Base-by-base conservation (phyloP, 495 filamentous ascomycete genomes). In the Xylaria flabelliformis region DNA sequence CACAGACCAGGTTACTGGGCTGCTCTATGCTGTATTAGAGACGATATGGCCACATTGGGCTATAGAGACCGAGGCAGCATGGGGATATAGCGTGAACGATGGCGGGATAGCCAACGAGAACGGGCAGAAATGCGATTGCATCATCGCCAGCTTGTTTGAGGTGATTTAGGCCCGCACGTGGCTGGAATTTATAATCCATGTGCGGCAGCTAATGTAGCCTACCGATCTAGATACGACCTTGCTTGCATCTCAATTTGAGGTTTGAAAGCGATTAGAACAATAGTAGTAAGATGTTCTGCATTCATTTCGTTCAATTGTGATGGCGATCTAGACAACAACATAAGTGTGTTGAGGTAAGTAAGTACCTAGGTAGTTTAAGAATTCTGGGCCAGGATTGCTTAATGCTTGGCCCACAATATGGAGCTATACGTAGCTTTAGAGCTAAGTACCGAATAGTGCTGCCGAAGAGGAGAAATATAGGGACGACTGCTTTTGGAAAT, bases 121-220 rank as follows among this genome's bases (percentile, higher is more conserved):
- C 62, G 70, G 1, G 1, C 19, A 36, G 4, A 55, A 12, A 6
- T 44, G 51, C 51, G 59, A 72, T 72, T 51, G 70, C 70, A 72
- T 72, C 70, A 72, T 72, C 70, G 50, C 13, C 51, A 53, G 50
- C 42, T 26, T 7, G 21, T 4, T 42, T 72, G 62, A 72, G 63
- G 70, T 72, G 70, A 72, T 72, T 68, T 4, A 21, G 63, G 19
- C 51, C 26, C 34, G 62, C 62, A 66, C 63, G 51, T 50, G 63
- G 67, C 10, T 24, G 15, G 8, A 34, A 26, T 41, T 59, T 48
- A 53, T 50, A 66, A 34, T 29, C 42, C 12, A 61, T 4, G 53
- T 56, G n/a, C 34, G 34, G 58, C 29, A 36, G 12, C 58, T 61
- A 42, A 42, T 42, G 39, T 42, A 39, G 34, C 19, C 17, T 32